phyloP scores from a whole-genome alignment of 805 yeast genomes.

The Schwanniomyces pseudopolymorphus region DNA sequence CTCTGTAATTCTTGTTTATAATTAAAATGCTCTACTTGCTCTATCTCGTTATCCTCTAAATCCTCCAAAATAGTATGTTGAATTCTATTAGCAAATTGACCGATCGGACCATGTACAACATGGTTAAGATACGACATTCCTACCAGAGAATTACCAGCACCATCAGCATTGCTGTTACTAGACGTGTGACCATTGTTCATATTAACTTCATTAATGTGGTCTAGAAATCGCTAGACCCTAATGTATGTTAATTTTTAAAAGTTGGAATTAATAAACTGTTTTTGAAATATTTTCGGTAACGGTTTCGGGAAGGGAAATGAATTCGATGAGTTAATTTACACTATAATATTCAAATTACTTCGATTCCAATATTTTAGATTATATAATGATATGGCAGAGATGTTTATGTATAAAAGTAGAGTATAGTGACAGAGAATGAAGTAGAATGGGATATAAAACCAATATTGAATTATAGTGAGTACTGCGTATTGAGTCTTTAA shows the following conservation, averaged over 20 bases:
- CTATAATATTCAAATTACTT: too few species aligned
- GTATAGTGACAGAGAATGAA: too few species aligned
- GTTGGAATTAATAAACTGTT: not conserved
- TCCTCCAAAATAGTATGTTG: slow-evolving; percentile 14
- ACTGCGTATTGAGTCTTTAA: too few species aligned
- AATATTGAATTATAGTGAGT: too few species aligned
- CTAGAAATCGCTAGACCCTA: not conserved
- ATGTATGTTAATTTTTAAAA: not conserved
- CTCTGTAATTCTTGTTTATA: slow-evolving; percentile 72
- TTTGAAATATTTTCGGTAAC: not conserved
- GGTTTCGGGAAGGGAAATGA: not conserved
- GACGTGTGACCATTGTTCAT: not conserved
- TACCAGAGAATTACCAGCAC: not conserved
- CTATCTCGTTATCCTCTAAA: slow-evolving; percentile 43
- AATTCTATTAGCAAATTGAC: slow-evolving; percentile 9
- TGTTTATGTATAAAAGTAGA: too few species aligned
- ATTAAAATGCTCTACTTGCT: slow-evolving; percentile 67
- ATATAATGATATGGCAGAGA: too few species aligned
- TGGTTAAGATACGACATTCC: slow-evolving; percentile 3
- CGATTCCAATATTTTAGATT: too few species aligned
- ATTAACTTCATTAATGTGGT: not conserved
- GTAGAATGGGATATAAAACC: too few species aligned
- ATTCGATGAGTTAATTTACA: not conserved
- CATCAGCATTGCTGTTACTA: not conserved
- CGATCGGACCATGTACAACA: slow-evolving; percentile 1